These are phyloP conservation scores for Hymenoscyphus infarciens DNA, from an alignment of 2,329 filamentous ascomycete genomes.

Conservation along the genomic window DNA sequence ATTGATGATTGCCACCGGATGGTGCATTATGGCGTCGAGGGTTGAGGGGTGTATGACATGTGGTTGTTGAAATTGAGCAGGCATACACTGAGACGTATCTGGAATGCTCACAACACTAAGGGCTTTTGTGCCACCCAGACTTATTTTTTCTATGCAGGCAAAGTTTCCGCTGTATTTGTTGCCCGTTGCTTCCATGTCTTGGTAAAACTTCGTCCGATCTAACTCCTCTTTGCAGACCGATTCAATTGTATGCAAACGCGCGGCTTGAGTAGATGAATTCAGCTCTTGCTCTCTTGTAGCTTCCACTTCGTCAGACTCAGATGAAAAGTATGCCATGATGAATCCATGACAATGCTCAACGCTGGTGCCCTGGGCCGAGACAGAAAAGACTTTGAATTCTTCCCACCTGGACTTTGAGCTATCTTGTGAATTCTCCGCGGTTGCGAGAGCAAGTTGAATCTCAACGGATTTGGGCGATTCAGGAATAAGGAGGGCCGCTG, in stretches of 20 bases:
- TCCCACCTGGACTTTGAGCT: constrained; percentile 12
- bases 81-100: constrained; percentile 12
- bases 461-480: constrained; percentile 17
- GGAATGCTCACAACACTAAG: constrained; percentile 8
- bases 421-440: background rate
- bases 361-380: constrained; percentile 23
- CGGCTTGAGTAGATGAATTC: constrained; percentile 3
- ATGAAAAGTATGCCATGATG: constrained; percentile 28
- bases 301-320: constrained; percentile 12
- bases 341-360: constrained; percentile 37
- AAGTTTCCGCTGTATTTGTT: constrained; percentile 9
- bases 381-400: constrained; percentile 11
- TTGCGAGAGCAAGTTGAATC: background rate
- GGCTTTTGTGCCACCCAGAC: background rate
- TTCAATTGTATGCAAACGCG: constrained; percentile 6
- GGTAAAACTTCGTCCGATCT: constrained; percentile 8
- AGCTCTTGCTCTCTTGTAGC: constrained; percentile 4
- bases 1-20: constrained; percentile 15
- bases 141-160: constrained; percentile 6
- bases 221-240: constrained; percentile 10
- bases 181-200: constrained; percentile 12
- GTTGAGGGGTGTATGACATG: constrained; percentile 55
- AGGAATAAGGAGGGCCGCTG: constrained; percentile 39
- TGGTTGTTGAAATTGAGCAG: constrained; percentile 25
- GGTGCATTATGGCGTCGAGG: constrained; percentile 45